These are phyloP conservation scores for Phycomyces nitens DNA, from an alignment of 192 early-diverging fungal genomes.

Conservation along the genomic window DNA sequence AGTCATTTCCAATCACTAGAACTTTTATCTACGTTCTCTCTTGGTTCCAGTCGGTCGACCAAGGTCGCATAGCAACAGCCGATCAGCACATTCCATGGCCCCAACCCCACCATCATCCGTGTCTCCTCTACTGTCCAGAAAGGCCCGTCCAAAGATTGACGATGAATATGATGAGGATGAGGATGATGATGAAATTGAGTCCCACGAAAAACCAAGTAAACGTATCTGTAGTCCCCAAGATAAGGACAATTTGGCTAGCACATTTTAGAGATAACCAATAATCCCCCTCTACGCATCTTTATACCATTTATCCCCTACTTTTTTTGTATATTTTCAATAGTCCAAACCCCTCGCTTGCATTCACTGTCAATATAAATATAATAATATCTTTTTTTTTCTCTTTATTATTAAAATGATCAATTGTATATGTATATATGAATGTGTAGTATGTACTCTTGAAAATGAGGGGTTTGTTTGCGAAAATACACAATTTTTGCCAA, in stretches of 20 bases:
- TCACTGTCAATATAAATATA: background rate
- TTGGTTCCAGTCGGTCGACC: background rate
- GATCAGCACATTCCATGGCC: background rate
- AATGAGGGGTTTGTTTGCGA: background rate
- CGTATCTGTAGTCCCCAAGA: too few relatives aligned
- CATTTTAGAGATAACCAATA: too few relatives aligned
- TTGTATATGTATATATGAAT: too few relatives aligned
- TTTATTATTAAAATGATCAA: background rate
- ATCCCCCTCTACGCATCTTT: too few relatives aligned
- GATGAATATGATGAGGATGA: too few relatives aligned
- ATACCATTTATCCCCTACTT: too few relatives aligned
- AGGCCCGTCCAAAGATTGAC: too few relatives aligned
- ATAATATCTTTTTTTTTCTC: background rate
- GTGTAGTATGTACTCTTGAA: too few relatives aligned
- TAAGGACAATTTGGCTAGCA: too few relatives aligned
- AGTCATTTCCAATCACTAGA: background rate
- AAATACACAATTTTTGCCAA: background rate
- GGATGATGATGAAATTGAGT: too few relatives aligned
- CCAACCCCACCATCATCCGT: background rate
- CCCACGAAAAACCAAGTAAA: too few relatives aligned
- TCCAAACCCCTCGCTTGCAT: background rate
- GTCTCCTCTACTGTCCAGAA: background rate
- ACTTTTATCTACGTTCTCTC: slow-evolving; percentile 13
- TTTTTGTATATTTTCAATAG: too few relatives aligned
- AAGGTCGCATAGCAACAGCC: background rate